Base-by-base conservation (phyloP, 2,329 filamentous ascomycete genomes). In the Pyricularia sp. region DNA sequence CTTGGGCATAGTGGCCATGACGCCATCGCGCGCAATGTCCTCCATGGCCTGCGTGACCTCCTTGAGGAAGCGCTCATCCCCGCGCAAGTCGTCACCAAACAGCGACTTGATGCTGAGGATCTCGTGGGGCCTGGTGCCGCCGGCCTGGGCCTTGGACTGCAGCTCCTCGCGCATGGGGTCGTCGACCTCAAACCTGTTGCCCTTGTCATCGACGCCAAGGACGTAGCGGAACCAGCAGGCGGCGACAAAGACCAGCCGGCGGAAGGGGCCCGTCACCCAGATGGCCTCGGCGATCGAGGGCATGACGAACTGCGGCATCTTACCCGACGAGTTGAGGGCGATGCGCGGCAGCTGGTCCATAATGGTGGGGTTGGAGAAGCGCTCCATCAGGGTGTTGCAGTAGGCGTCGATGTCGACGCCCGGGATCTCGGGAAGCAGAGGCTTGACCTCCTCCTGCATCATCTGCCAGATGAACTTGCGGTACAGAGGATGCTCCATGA, bases 401-500 rank as follows among this genome's bases (percentile, higher is more conserved):
- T 85, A 85, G 72, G 82, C 72, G 71, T 85, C 82, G 67, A 85
- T 81, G 72, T 83, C 75, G 70, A 85, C 82, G 55, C 82, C 83
- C 0, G 79, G 77, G 55, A 85, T 85, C 9, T 78, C 79, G 26
- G 83, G 83, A 50, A 85, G 76, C 20, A 83, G 77, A 0, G 83
- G 83, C 77, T 84, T 84, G 69, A 85, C 83, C 75, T 85, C 83
- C 58, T 83, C 72, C 71, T 85, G 82, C 83, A 85, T 85, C 82
- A 85, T 84, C 75, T 84, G 80, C 79, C 79, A 82, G 64, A 85
- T 75, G 71, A 83, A 83, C 71, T 80, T 78, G 77, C 76, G 74
- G 78, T 81, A 83, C 14, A 80, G 64, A 0, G 81, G 80, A 77
- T 85, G 73, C 75, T 80, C 78, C 78, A 85, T 82, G 64, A 84